Conservation (phyloP, 805 yeast species). For the Candida patagonica region DNA sequence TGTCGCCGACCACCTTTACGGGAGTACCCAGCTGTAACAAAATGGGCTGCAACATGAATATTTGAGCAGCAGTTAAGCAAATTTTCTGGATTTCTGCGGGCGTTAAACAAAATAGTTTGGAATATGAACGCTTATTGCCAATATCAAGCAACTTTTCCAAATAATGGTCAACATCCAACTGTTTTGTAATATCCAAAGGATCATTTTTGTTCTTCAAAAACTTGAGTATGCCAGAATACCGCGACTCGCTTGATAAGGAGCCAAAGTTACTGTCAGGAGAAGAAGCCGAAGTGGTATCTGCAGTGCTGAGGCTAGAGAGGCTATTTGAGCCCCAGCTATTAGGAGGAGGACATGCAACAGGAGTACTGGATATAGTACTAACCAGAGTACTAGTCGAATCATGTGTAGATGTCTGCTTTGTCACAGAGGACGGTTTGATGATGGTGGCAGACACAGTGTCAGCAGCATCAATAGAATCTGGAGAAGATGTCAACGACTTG, state of each 20-base stretch:
- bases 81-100: slow-evolving; percentile 71
- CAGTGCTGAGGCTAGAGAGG: not conserved
- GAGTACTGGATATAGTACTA: not conserved
- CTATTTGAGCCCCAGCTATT: not conserved
- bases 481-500: not conserved
- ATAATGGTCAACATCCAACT: slow-evolving; percentile 22
- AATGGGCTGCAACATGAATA: slow-evolving; percentile 80
- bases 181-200: no score
- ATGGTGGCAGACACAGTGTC: not conserved
- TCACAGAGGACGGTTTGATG: not conserved
- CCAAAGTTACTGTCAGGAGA: not conserved
- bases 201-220: slow-evolving; percentile 49
- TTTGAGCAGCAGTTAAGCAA: slow-evolving; percentile 74
- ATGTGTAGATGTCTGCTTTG: not conserved
- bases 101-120: slow-evolving; percentile 74
- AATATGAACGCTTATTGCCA: slow-evolving; percentile 65
- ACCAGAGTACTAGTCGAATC: not conserved
- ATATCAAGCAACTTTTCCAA: slow-evolving; percentile 82
- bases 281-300: not conserved
- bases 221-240: no score
- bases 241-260: no score
- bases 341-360: no score
- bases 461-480: not conserved
- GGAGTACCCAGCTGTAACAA: slow-evolving; percentile 75
- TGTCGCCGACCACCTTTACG: slow-evolving; percentile 82